Percentiles rank a stretch among this genome's conserved stretches.
These are phyloP conservation scores for Pinus albicaulis DNA, from an alignment of 75 land plant genomes.

Conservation along the genomic window DNA sequence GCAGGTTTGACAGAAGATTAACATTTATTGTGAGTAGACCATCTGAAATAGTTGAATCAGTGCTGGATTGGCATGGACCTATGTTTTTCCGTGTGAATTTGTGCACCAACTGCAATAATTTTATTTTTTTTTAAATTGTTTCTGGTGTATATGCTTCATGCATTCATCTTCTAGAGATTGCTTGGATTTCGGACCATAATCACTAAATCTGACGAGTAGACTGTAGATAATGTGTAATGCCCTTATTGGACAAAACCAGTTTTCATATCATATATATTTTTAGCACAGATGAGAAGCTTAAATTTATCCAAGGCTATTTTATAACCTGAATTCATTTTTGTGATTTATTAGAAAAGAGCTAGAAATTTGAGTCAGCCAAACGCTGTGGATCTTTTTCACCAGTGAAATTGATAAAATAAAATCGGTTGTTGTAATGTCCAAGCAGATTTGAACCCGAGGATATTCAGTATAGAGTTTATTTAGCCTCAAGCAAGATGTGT, in stretches of 20 bases:
- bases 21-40: not conserved
- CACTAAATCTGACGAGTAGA: not conserved
- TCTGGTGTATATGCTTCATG: not conserved
- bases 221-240: constrained; percentile 1
- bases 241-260: not conserved
- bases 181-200: not conserved
- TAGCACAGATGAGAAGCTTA: not conserved
- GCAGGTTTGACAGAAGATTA: constrained; percentile 9
- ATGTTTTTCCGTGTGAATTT: not conserved
- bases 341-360: not conserved
- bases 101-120: not conserved
- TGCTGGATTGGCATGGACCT: not conserved
- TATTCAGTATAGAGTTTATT: not conserved
- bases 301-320: not conserved
- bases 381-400: no score
- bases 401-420: no score
- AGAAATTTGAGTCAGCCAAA: no score
- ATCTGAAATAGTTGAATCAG: not conserved
- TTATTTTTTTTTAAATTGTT: not conserved
- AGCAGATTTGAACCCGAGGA: not conserved
- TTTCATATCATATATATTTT: not conserved
- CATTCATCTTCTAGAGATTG: not conserved
- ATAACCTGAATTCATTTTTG: not conserved
- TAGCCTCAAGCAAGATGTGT: not conserved
- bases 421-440: no score